These are phyloP conservation scores for Sporothrix mexicana DNA, from an alignment of 2,329 filamentous ascomycete species.

Conservation along the genomic window DNA sequence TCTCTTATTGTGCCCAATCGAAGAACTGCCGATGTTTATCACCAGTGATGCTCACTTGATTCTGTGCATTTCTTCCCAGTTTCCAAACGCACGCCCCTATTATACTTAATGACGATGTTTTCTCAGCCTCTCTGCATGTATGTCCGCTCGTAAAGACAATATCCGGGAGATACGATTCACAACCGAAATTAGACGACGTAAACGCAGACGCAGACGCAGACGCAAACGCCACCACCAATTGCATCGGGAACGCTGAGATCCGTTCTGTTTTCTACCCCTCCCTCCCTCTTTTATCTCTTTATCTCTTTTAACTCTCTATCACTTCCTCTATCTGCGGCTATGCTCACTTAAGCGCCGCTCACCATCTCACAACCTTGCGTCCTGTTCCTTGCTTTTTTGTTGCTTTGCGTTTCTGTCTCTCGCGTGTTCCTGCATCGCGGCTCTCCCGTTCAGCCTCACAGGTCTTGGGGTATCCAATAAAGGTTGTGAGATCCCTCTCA, in stretches of 20 bases:
- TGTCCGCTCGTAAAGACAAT: background rate
- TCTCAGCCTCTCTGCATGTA: background rate
- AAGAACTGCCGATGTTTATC: background rate
- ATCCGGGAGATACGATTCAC: background rate
- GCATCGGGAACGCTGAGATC: background rate
- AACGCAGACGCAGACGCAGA: background rate
- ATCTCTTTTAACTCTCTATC: no score
- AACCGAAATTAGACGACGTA: background rate
- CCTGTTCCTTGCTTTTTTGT: background rate
- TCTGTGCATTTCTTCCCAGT: background rate
- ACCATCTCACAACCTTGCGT: background rate
- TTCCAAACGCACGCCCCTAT: no score
- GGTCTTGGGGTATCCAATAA: background rate
- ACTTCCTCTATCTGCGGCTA: background rate
- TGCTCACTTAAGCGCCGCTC: constrained; percentile 8
- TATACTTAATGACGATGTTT: no score
- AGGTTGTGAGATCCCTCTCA: no score
- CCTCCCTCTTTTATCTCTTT: no score
- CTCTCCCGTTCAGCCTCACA: constrained; percentile 17
- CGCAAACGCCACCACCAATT: background rate
- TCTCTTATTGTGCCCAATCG: background rate
- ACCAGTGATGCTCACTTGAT: background rate
- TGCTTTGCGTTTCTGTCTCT: background rate
- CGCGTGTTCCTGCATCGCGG: constrained; percentile 19
- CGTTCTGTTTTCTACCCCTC: background rate